phyloP scores from a whole-genome alignment of 2,329 filamentous ascomycete genomes.

The Sporothrix protearum region DNA sequence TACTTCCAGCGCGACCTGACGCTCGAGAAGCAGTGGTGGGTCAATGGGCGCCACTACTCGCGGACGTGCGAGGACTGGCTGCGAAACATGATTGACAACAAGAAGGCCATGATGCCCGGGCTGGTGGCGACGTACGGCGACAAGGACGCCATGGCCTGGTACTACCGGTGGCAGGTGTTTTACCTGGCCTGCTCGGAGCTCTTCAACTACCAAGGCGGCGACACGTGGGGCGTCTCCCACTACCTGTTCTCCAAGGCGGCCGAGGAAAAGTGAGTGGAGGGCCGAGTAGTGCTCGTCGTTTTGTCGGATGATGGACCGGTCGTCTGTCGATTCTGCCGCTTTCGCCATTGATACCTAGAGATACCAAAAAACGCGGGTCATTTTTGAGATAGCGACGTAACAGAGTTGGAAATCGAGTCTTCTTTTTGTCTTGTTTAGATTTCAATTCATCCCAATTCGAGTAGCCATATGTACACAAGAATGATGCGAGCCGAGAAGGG shows the following conservation, averaged over 20 bases:
- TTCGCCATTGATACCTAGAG: not conserved
- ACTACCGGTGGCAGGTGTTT: slow-evolving; percentile 68
- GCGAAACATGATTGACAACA: slow-evolving; percentile 55
- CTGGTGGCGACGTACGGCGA: slow-evolving; percentile 62
- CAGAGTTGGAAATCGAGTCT: not conserved
- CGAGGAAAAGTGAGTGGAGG: not conserved
- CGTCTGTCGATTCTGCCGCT: not conserved
- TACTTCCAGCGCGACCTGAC: slow-evolving; percentile 63
- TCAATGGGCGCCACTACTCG: slow-evolving; percentile 64
- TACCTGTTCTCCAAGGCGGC: slow-evolving; percentile 61
- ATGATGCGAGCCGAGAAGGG: not conserved
- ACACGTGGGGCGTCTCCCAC: slow-evolving; percentile 66
- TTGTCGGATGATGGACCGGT: not conserved
- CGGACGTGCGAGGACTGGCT: slow-evolving; percentile 70
- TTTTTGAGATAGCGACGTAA: not conserved
- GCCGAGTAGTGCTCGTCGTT: not conserved
- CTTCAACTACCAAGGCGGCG: slow-evolving; percentile 62
- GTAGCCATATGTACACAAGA: slow-evolving; percentile 17
- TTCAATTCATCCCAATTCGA: not conserved
- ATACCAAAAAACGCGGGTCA: not conserved
- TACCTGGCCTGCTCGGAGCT: slow-evolving; percentile 69
- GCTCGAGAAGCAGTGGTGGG: slow-evolving; percentile 65
- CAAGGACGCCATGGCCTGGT: slow-evolving; percentile 59
- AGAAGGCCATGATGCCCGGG: slow-evolving; percentile 60
- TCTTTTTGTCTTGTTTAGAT: too few species aligned